Conservation (phyloP, 805 yeast genomes). For the Ascoidea rubescens region DNA sequence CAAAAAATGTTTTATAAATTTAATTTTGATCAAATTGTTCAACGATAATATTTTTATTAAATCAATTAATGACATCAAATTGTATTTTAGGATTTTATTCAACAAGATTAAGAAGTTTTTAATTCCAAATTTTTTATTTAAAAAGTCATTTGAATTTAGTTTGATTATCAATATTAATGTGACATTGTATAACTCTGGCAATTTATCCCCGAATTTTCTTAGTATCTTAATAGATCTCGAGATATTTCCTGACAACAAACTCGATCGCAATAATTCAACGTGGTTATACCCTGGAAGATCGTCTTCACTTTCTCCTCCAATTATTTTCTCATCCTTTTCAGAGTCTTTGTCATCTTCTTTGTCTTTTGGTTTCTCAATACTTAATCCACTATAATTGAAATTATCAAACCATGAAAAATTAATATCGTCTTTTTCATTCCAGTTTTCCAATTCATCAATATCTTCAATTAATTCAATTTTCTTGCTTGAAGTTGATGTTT, state of each 20-base stretch:
- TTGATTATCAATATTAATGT: conserved; percentile 36
- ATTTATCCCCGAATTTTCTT: conserved; percentile 42
- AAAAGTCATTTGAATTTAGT: conserved; percentile 19
- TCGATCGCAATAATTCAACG: conserved; percentile 52
- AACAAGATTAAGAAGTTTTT: conserved; percentile 35
- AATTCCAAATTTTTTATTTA: conserved; percentile 35
- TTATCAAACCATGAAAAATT: background rate
- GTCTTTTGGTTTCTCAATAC: background rate
- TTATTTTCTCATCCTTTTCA: background rate
- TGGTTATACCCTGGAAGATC: conserved; percentile 27
- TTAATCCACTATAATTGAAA: background rate
- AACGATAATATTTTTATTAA: conserved; percentile 54
- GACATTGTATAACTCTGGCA: conserved; percentile 50
- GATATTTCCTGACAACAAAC: conserved; percentile 45
- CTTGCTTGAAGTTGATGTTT: conserved; percentile 10
- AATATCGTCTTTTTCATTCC: background rate
- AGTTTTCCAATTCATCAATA: background rate
- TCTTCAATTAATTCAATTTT: background rate
- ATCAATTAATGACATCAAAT: conserved; percentile 60
- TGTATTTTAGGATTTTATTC: conserved; percentile 33
- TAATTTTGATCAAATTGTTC: conserved; percentile 36
- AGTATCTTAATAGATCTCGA: conserved; percentile 42
- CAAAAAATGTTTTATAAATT: conserved; percentile 50
- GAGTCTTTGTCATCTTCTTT: background rate
- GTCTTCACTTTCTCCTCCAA: conserved; percentile 19